Evolutionary conservation across 768 basidiomycete genomes (phyloP), one percentile per base, ranked within the genome.

Genomic region (Hygrocybe punicea): DNA sequence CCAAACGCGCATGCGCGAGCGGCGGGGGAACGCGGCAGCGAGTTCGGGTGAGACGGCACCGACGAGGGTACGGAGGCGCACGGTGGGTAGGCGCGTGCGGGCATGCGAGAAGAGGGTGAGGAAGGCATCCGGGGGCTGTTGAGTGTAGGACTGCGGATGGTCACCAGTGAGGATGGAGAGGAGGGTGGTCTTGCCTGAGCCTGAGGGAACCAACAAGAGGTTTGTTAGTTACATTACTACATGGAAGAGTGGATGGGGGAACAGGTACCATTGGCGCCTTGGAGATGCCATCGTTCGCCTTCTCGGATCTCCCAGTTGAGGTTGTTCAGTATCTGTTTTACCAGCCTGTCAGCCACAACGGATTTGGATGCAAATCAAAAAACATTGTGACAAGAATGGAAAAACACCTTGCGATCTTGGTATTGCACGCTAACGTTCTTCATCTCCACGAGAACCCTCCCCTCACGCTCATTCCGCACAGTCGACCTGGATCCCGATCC

Each of bases 121-220:
- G 23, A 74, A 64, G 9, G 76, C n/a, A 78, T 78, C 42, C 73
- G 71, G 40, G 74, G 74, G 63, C 29, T 69, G 68, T 65, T 92
- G 90, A 4, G 86, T 86, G 74, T 89, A 98, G 1, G 96, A 98
- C 59, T 93, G 91, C 0, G 96, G 96, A 69, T 98, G 96, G 67
- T 96, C 93, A 23, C 96, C 96, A 0, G 93, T 93, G 37, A 99
- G 74, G 29, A 98, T 71, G 16, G 95, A 86, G 19, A 98, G 78
- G 6, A 98, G 85, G 0, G 96, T 98, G 1, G 94, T 94, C 75
- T 98, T 99, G 14, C 96, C 96, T 0, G 92, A 93, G 45, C 96
- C 91, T 91, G 65, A 3, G 21, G 17, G 2, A 46, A 11, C 17
- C 6, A 23, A 0, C 7, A 25, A 35, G 52, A 42, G 46, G 48